Conservation (phyloP, 352 stramenopile genomes). For the Globisporangium yorkense region DNA sequence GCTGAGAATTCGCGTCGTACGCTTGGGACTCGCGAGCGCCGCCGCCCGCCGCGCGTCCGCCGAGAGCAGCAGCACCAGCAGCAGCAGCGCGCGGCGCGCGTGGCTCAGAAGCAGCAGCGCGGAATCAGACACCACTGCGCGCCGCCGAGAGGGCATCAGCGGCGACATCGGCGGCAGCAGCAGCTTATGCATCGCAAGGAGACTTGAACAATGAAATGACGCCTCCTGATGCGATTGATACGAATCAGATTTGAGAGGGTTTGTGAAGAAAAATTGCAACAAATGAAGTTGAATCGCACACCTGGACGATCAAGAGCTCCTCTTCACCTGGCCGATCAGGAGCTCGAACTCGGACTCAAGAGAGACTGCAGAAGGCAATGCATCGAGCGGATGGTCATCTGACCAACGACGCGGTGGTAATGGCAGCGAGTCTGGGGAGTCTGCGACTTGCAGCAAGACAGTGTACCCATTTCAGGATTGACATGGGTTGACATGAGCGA, state of each 20-base stretch:
- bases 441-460: too few species aligned
- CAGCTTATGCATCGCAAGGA: background rate
- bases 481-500: background rate
- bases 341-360: too few species aligned
- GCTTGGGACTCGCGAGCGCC: slow-evolving; percentile 12
- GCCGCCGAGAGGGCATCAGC: too few species aligned
- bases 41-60: slow-evolving; percentile 18
- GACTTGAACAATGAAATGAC: background rate
- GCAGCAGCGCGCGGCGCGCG: slow-evolving; percentile 19
- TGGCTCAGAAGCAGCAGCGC: background rate
- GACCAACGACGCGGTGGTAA: too few species aligned
- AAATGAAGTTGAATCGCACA: too few species aligned
- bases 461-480: background rate
- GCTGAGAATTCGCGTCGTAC: background rate
- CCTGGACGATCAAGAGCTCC: too few species aligned
- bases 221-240: background rate
- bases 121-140: background rate
- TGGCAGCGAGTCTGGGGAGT: too few species aligned
- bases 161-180: too few species aligned
- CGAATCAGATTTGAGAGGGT: background rate
- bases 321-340: too few species aligned
- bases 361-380: too few species aligned
- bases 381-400: too few species aligned
- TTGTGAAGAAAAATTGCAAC: background rate
- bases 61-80: slow-evolving; percentile 21